These are phyloP conservation scores for Tothia fuscella DNA, from an alignment of 2,329 filamentous ascomycete genomes.

Conservation along the genomic window DNA sequence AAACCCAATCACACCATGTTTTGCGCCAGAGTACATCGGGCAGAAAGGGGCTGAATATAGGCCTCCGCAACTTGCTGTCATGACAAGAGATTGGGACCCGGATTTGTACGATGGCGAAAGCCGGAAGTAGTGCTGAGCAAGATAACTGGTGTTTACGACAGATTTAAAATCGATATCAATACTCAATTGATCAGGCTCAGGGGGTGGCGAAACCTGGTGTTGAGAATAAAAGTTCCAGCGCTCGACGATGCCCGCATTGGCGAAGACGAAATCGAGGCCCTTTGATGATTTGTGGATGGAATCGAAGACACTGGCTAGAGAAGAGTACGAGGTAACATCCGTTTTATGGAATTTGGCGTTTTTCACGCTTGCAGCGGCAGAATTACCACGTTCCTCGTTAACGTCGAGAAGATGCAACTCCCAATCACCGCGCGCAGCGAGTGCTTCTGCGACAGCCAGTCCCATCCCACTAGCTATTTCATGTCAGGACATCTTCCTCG, in stretches of 20 bases:
- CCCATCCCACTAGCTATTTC: constrained; percentile 16
- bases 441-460: constrained; percentile 16
- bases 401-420: constrained; percentile 13
- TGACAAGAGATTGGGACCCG: constrained; percentile 3
- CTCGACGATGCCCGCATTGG: constrained; percentile 10
- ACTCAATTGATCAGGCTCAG: constrained; percentile 18
- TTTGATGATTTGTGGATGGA: constrained; percentile 11
- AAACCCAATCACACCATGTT: constrained; percentile 20
- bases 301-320: constrained; percentile 6
- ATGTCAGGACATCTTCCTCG: too few species aligned
- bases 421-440: constrained; percentile 15
- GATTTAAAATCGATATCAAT: constrained; percentile 26
- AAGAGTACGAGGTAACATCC: constrained; percentile 8
- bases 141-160: constrained; percentile 27
- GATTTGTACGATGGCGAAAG: constrained; percentile 6
- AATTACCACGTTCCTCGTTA: constrained; percentile 5
- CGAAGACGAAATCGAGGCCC: constrained; percentile 10
- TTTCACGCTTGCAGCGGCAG: neutral
- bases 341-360: constrained; percentile 9
- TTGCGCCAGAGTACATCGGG: constrained; percentile 12
- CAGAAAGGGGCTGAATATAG: constrained; percentile 7
- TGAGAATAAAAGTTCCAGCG: constrained; percentile 16
- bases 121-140: constrained; percentile 32
- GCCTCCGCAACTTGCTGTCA: constrained; percentile 10
- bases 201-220: constrained; percentile 12